Conservation (phyloP, 805 yeast species). For the Blastobotrys terrestris region DNA sequence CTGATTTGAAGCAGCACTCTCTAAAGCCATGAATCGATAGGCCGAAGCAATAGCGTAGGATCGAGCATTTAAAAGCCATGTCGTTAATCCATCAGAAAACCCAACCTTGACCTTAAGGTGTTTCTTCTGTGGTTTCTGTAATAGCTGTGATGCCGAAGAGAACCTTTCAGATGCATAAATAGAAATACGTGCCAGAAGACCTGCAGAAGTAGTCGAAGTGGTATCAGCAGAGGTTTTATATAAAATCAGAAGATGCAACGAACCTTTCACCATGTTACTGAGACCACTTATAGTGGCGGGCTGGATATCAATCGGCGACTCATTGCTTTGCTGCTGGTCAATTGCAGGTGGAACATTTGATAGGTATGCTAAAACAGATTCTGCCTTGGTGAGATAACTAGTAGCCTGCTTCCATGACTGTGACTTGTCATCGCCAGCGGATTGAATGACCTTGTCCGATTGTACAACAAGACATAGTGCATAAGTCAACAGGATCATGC, state of each 20-base stretch:
- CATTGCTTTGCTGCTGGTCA: not conserved
- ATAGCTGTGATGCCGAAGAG: slow-evolving; percentile 23
- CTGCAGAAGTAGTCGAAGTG: slow-evolving; percentile 20
- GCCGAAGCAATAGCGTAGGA: slow-evolving; percentile 24
- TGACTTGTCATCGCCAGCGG: slow-evolving; percentile 4
- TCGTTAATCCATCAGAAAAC: slow-evolving; percentile 14
- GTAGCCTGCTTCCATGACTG: slow-evolving; percentile 23
- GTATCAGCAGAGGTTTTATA: slow-evolving; percentile 20
- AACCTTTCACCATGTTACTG: slow-evolving; percentile 21
- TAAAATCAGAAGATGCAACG: slow-evolving; percentile 26
- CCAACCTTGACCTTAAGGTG: not conserved
- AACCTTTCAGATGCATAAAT: slow-evolving; percentile 29
- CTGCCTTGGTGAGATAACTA: slow-evolving; percentile 23
- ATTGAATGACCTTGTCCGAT: slow-evolving; percentile 14
- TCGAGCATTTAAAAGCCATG: slow-evolving; percentile 25
- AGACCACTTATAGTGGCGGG: slow-evolving; percentile 21
- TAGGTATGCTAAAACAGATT: slow-evolving; percentile 21
- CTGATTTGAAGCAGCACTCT: slow-evolving; percentile 21
- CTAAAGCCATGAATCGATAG: slow-evolving; percentile 25
- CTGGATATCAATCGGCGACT: slow-evolving; percentile 21
- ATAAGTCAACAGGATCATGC: slow-evolving; percentile 21
- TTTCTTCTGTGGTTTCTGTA: slow-evolving; percentile 9
- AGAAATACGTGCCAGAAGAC: slow-evolving; percentile 27
- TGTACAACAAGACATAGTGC: slow-evolving; percentile 15
- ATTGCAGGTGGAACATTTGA: slow-evolving; percentile 12